Evolutionary conservation across 495 filamentous ascomycete species (phyloP).

Genomic region (Schizothecium vesticola): DNA sequence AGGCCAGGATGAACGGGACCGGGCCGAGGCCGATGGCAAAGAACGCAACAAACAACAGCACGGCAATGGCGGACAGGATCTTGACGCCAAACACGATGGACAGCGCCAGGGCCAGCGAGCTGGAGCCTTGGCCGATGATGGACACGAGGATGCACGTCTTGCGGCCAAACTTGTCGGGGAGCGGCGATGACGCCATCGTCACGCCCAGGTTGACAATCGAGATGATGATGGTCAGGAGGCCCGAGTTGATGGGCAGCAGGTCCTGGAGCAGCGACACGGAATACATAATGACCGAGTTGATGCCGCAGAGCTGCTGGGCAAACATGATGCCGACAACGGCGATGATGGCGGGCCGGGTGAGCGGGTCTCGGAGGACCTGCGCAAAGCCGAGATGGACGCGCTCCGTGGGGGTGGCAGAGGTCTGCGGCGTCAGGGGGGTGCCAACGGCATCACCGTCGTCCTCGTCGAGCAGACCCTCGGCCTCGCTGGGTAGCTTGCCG

Average conservation of each 20-base stretch:
- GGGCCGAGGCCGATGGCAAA: conserved; percentile 92
- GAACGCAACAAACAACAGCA: conserved; percentile 76
- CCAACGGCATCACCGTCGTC: conserved; percentile 29
- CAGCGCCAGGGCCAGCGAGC: conserved; percentile 65
- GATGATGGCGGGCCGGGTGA: conserved; percentile 69
- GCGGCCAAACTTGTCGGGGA: conserved; percentile 81
- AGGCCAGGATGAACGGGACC: conserved; percentile 87
- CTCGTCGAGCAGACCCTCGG: conserved; percentile 40
- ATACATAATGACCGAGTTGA: conserved; percentile 98
- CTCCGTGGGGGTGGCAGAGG: conserved; percentile 35
- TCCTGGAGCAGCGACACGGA: conserved; percentile 78
- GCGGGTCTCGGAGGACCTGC: conserved; percentile 55
- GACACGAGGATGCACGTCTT: conserved; percentile 76
- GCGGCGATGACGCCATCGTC: conserved; percentile 70
- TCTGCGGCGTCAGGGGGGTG: conserved; percentile 14
- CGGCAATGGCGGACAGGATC: conserved; percentile 70
- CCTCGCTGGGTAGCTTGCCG: conserved; percentile 33
- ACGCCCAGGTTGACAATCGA: conserved; percentile 80
- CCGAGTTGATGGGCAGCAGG: conserved; percentile 71
- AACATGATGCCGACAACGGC: conserved; percentile 89
- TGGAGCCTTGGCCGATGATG: conserved; percentile 75
- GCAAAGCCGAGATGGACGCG: conserved; percentile 58
- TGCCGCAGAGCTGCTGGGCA: conserved; percentile 84
- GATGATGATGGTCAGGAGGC: conserved; percentile 75
- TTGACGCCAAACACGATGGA: conserved; percentile 66